Base-by-base conservation (phyloP, 371 early-diverging fungal genomes). In the Mucor piriformis region DNA sequence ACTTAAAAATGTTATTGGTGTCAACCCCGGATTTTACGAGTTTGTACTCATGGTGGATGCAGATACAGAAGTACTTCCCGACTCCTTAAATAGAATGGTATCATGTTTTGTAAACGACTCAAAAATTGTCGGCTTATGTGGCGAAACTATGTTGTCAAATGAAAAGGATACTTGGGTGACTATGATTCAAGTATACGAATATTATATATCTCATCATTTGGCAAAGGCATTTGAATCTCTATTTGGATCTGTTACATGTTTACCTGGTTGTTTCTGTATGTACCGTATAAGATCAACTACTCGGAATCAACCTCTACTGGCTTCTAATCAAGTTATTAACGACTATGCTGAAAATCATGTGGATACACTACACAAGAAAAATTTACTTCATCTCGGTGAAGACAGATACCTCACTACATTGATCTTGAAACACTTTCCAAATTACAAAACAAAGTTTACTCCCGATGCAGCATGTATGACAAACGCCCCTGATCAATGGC, bases 341-440 rank as follows among this genome's bases (percentile, higher is more conserved):
- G 96, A 98, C 54, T 99, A 99, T 74, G 90, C 92, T 6, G 92
- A 92, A 48, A 95, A 91, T 72, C 87, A 90, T 46, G 95, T 97
- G 20, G 93, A 95, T 62, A 99, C 99, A 0, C 78, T 99, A 21
- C 99, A 99, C 83, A 94, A 98, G 76, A 99, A 99, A 83, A 99
- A 99, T 70, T 80, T 99, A 50, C 78, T 99, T 25, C 90, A 95
- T 50, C 83, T 99, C 12, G 99, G 99, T 35, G 99, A 99, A 82
- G 99, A 98, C 71, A 90, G 97, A 3, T 99, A 95, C 73, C 76
- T 99, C 55, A 98, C 99, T 0, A 99, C 99, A 0, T 81, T 99
- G 25, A 96, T 99, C 86, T 86, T 99, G 63, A 89, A 96, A 56
- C 92, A 90, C 33, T 99, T 98, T 77, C 96, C 98, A n/a, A 88